These are phyloP conservation scores for Penicillium palitans DNA, from an alignment of 2,329 filamentous ascomycete genomes.

Conservation along the genomic window DNA sequence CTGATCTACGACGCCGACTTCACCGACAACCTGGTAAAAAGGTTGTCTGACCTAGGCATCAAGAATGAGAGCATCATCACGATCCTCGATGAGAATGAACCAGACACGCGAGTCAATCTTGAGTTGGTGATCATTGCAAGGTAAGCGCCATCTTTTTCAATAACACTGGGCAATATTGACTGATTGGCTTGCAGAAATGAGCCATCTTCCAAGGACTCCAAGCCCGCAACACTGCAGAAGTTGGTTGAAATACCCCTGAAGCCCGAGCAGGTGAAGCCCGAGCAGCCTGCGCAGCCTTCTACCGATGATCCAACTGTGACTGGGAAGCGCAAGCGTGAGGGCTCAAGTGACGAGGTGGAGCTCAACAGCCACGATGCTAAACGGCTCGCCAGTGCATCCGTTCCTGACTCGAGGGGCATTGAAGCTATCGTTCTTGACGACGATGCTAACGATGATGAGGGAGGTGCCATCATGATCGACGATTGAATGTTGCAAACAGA, in stretches of 20 bases:
- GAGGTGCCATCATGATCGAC: constrained; percentile 66
- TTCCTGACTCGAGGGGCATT: constrained; percentile 45
- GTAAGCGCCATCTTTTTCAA: constrained; percentile 21
- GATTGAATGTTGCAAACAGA: constrained; percentile 46
- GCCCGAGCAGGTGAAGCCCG: constrained; percentile 47
- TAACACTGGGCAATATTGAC: constrained; percentile 2
- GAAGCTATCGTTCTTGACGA: constrained; percentile 48
- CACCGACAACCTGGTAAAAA: constrained; percentile 80
- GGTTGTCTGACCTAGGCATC: constrained; percentile 74
- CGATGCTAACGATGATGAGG: constrained; percentile 40
- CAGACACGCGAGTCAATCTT: constrained; percentile 67
- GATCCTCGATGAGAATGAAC: constrained; percentile 76
- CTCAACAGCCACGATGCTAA: constrained; percentile 41
- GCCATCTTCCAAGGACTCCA: constrained; percentile 37
- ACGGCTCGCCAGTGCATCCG: constrained; percentile 36
- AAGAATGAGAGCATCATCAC: constrained; percentile 74
- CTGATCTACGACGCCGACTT: constrained; percentile 89
- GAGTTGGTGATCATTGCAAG: constrained; percentile 57
- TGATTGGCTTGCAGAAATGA: constrained; percentile 27
- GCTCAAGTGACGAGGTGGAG: constrained; percentile 41
- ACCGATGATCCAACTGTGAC: constrained; percentile 28
- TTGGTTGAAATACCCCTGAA: constrained; percentile 51
- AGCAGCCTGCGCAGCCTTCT: constrained; percentile 33
- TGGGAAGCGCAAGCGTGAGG: constrained; percentile 49
- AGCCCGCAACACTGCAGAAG: constrained; percentile 43